Percentiles rank a stretch among this genome's conserved stretches.
phyloP scores from a whole-genome alignment of 2,329 filamentous ascomycete genomes.

The Trichophyton equinum region DNA sequence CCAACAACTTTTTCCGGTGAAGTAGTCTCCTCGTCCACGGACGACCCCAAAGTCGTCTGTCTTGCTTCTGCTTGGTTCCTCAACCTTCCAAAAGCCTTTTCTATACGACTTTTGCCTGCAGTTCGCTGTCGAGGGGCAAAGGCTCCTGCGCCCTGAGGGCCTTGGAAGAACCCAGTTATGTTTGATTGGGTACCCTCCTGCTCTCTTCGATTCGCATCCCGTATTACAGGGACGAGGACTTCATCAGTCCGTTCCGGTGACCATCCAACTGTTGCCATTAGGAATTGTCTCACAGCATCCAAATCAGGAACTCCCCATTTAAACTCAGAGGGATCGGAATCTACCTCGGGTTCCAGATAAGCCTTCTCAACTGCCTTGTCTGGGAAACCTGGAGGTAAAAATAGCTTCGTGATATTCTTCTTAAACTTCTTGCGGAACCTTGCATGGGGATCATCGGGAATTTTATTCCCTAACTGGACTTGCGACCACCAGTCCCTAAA shows the following conservation, averaged over 20 bases:
- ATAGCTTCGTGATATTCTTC: conserved; percentile 71
- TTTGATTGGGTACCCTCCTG: conserved; percentile 89
- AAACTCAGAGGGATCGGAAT: conserved; percentile 63
- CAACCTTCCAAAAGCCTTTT: conserved; percentile 57
- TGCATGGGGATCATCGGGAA: conserved; percentile 43
- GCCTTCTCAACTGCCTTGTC: conserved; percentile 65
- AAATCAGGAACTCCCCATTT: conserved; percentile 95
- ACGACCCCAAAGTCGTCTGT: conserved; percentile 7
- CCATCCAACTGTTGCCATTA: conserved; percentile 93
- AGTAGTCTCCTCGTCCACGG: not conserved
- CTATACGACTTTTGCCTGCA: conserved; percentile 59
- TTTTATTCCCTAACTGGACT: conserved; percentile 57
- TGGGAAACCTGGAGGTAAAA: conserved; percentile 70
- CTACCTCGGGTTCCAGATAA: conserved; percentile 77
- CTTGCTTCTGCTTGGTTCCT: conserved; percentile 40
- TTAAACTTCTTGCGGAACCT: conserved; percentile 77
- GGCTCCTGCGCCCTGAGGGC: conserved; percentile 43
- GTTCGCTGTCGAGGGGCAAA: conserved; percentile 58
- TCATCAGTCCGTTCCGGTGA: conserved; percentile 84
- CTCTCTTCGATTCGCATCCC: conserved; percentile 83
- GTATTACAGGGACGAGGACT: conserved; percentile 85
- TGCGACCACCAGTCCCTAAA: conserved; percentile 82
- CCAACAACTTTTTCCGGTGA: not conserved
- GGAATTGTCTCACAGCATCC: conserved; percentile 65
- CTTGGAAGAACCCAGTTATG: conserved; percentile 84